These are phyloP conservation scores for Fusarium sp. DNA, from an alignment of 2,329 filamentous ascomycete genomes.

Conservation along the genomic window DNA sequence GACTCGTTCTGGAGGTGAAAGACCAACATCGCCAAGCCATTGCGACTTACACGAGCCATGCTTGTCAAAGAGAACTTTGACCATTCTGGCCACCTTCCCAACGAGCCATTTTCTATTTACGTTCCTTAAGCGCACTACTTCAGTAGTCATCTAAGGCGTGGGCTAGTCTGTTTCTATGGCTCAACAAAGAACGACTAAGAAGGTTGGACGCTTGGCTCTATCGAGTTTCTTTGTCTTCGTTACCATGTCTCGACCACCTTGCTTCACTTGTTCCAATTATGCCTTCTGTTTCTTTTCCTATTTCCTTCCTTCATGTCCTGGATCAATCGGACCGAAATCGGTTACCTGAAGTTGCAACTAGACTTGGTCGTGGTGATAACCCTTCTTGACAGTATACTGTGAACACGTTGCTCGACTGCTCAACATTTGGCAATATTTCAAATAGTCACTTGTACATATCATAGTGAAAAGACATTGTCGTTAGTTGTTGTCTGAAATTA, in stretches of 20 bases:
- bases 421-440: no score
- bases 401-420: no score
- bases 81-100: background rate
- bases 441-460: no score
- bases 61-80: background rate
- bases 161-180: no score
- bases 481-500: no score
- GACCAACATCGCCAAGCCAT: constrained; percentile 1
- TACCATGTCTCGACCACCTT: background rate
- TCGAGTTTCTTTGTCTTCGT: constrained; percentile 4
- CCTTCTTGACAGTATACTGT: background rate
- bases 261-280: background rate
- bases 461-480: no score
- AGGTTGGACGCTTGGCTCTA: background rate
- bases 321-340: background rate
- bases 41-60: background rate
- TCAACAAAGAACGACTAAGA: constrained; percentile 6
- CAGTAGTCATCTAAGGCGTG: no score
- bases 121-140: background rate
- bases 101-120: background rate
- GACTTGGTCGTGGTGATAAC: background rate
- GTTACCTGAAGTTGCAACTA: background rate
- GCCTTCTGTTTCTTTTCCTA: background rate
- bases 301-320: background rate
- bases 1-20: background rate